Evolutionary conservation across 345 rosid genomes (phyloP), one percentile per base, ranked within the genome.

Genomic region (Gossypium mustelinum): DNA sequence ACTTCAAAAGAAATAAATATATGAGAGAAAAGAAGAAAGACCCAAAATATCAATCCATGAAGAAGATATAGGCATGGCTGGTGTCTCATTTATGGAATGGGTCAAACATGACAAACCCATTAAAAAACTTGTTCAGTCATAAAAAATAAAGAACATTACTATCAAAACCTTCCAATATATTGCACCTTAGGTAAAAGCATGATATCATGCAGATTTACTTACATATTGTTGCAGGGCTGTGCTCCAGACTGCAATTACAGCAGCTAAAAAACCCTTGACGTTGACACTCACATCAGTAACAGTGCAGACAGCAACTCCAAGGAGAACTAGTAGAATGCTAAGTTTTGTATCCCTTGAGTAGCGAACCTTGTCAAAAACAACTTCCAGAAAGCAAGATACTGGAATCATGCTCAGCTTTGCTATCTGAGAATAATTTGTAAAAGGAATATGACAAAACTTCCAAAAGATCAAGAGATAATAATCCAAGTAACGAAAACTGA

Each of bases 371-470:
- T 96, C 99, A 81, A 96, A 87, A 60, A 89, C 87, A 63, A 96
- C 90, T 87, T 96, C 99, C 67, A 93, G 88, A 71, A 93, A 85
- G 77, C 97, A 96, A 72, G 98, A 92, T 73, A 96, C 98, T 2
- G 98, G 99, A 72, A 96, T 96, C 98, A 96, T 93, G 79, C 97
- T 96, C 80, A 96, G 86, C 89, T 93, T 96, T 4, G 99, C 98
- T 70, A 96, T 92, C 99, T 93, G 92, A 74, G 44, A 77, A 75
- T 48, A 61, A 68, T 61, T 73, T 74, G 51, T 52, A 70, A 67
- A 5, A 75, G 48, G 0, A 24, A 45, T 39, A 13, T 18, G 41
- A 20, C 24, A 13, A 61, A 17, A 59, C 60, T 72, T 68, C 74
- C 51, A 13, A 43, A 61, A 75, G 75, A 47, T 64, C 43, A 34